Evolutionary conservation across 1,139 yeast genomes (phyloP), one percentile per base, ranked within the genome.

Genomic region (Taiozyma onychis): DNA sequence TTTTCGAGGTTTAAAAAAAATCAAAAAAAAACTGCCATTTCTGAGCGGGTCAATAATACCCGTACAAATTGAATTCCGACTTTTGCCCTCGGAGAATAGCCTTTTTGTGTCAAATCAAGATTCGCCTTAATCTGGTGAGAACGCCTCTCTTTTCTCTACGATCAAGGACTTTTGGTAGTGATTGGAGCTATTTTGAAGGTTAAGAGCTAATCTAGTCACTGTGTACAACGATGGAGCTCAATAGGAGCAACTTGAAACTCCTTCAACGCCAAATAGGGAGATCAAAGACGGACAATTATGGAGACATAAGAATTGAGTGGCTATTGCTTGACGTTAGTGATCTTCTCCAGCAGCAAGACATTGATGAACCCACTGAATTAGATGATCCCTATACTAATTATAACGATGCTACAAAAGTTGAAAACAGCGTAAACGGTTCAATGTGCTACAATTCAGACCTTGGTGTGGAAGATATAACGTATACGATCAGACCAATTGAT

Each of bases 51-150:
- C 14, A 18, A n/a, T 7, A 4, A 32, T 13, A 6, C 26, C 32
- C 34, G 1, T n/a, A 41, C 34, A 26, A 44, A 44, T 11, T 8
- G 21, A 45, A 27, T 46, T 44, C 47, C 43, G 44, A 30, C n/a
- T 39, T 14, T 21, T 13, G 7, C 28, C n/a, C 32, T 27, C 42
- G 34, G 21, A 16, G 9, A 10, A 32, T 7, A 11, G 21, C 27
- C 24, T 28, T 39, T 44, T 44, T 44, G 47, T 44, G 47, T 39
- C 47, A 44, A 44, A 22, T 39, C 9, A 30, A 30, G 14, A 30
- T 6, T 30, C n/a, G 6, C 14, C n/a, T 10, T 9, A 27, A 30
- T 13, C 14, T 30, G n/a, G 34, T 4, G 5, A 6, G 4, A 13
- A 30, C 34, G 34, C 6, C 34, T 30, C 34, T 30, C 11, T 13